phyloP scores from a whole-genome alignment of 2,329 filamentous ascomycete species.

The Cladosporium oxysporum region DNA sequence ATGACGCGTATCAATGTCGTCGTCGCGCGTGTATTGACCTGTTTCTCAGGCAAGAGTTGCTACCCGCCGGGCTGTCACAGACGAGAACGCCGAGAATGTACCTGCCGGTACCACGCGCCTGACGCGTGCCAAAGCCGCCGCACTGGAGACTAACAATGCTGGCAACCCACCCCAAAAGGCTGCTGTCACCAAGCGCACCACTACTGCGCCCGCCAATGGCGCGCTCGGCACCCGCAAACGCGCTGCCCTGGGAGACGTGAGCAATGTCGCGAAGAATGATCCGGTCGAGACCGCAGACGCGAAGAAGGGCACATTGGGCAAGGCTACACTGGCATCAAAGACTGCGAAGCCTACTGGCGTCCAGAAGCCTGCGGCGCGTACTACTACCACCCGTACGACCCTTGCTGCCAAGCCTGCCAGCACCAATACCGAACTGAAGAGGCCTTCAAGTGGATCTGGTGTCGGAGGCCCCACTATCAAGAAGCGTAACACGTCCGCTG shows the following conservation, averaged over 20 bases:
- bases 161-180: slow-evolving; percentile 61
- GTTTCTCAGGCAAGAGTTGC: slow-evolving; percentile 61
- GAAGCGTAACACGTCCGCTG: slow-evolving; percentile 63
- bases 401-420: slow-evolving; percentile 73
- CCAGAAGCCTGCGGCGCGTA: slow-evolving; percentile 64
- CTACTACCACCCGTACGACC: slow-evolving; percentile 52
- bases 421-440: slow-evolving; percentile 63
- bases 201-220: slow-evolving; percentile 46
- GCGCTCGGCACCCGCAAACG: slow-evolving; percentile 62
- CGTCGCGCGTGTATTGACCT: slow-evolving; percentile 41
- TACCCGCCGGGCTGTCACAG: slow-evolving; percentile 73
- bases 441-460: slow-evolving; percentile 71
- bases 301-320: slow-evolving; percentile 51
- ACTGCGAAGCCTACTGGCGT: slow-evolving; percentile 76
- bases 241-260: slow-evolving; percentile 86
- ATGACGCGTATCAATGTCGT: slow-evolving; percentile 21
- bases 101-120: slow-evolving; percentile 69
- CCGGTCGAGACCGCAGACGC: slow-evolving; percentile 60
- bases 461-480: slow-evolving; percentile 65
- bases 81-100: slow-evolving; percentile 91
- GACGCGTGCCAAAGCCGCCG: slow-evolving; percentile 88
- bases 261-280: slow-evolving; percentile 85
- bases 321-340: slow-evolving; percentile 75
- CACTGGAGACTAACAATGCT: slow-evolving; percentile 53
- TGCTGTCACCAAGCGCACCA: slow-evolving; percentile 47